A percentile compares a stretch with the other conserved stretches of the same genome.
These are phyloP conservation scores for Antarctomyces pellizariae DNA, from an alignment of 495 filamentous ascomycete genomes.

Conservation along the genomic window DNA sequence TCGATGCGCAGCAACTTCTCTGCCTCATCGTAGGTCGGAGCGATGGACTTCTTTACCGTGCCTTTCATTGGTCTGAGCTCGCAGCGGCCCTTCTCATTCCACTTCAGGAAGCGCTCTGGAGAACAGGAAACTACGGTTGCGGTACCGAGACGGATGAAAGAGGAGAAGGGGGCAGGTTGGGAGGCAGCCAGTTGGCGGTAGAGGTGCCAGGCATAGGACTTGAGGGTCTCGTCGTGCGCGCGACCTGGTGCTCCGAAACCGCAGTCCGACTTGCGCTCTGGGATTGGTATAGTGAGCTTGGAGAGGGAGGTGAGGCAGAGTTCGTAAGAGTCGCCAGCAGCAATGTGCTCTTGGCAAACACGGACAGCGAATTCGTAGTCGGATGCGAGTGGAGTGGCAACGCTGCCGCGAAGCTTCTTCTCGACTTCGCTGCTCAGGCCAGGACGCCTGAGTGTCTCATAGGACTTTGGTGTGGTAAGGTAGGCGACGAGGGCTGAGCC, in stretches of 20 bases:
- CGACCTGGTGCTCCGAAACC: conserved; percentile 1
- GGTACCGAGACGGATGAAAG: conserved; percentile 46
- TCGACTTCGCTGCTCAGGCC: too few relatives aligned
- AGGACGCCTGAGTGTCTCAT: too few relatives aligned
- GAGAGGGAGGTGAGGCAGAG: conserved; percentile 47
- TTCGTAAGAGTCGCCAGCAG: conserved; percentile 74
- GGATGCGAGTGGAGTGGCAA: conserved; percentile 14
- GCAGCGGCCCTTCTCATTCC: conserved; percentile 24
- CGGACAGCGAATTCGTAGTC: conserved; percentile 40
- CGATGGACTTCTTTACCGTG: conserved; percentile 51
- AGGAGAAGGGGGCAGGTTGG: conserved; percentile 74
- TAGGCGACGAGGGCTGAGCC: too few relatives aligned
- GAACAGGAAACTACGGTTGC: conserved; percentile 59
- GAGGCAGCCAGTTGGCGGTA: conserved; percentile 43
- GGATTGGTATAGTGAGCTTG: conserved; percentile 4
- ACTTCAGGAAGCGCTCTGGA: conserved; percentile 80
- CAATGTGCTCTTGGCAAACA: conserved; percentile 47
- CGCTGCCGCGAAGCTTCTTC: too few relatives aligned
- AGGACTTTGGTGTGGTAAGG: too few relatives aligned
- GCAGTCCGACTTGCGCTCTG: neutral
- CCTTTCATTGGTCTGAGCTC: conserved; percentile 83
- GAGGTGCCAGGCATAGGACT: conserved; percentile 33
- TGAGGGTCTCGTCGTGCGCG: conserved; percentile 6
- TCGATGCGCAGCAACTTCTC: conserved; percentile 42
- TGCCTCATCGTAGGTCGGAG: conserved; percentile 37